A percentile compares a stretch with the other conserved stretches of the same genome.
phyloP scores from a whole-genome alignment of 2,329 filamentous ascomycete genomes.

The Calonectria multiphialidica region DNA sequence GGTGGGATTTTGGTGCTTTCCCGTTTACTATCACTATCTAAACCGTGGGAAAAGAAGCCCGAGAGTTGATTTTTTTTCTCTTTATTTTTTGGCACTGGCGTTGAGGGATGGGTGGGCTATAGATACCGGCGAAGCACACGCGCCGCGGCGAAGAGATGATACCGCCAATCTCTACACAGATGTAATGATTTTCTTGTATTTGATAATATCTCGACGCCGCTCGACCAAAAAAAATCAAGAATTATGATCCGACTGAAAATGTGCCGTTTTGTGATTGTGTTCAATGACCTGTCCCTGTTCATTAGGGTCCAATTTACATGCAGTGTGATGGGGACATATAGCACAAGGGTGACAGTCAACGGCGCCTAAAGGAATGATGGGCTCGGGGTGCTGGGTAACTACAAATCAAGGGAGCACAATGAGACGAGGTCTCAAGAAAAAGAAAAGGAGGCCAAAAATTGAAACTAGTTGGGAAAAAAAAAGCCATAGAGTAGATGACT shows the following conservation, averaged over 20 bases:
- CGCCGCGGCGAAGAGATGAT: not conserved
- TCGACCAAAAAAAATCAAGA: not conserved
- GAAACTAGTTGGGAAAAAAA: no score
- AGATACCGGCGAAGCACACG: not conserved
- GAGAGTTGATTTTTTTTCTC: not conserved
- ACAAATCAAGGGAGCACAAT: no score
- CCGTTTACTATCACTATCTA: slow-evolving; percentile 1
- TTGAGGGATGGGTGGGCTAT: slow-evolving; percentile 15
- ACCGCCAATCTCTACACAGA: slow-evolving; percentile 9
- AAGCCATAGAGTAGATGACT: no score
- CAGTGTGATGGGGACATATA: no score
- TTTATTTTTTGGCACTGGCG: slow-evolving; percentile 7
- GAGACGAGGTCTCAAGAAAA: no score
- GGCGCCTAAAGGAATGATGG: no score
- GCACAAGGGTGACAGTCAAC: no score
- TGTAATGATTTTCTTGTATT: slow-evolving; percentile 20
- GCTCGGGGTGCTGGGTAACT: no score
- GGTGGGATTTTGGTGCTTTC: not conserved
- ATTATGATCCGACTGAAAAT: not conserved
- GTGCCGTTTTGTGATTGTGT: not conserved
- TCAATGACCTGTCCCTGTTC: no score
- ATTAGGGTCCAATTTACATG: no score
- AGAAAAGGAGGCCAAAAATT: no score
- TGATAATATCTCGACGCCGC: slow-evolving; percentile 6
- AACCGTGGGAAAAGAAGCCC: not conserved